phyloP scores from a whole-genome alignment of 176 grass and related monocot species.

The Aegilops umbellulata region DNA sequence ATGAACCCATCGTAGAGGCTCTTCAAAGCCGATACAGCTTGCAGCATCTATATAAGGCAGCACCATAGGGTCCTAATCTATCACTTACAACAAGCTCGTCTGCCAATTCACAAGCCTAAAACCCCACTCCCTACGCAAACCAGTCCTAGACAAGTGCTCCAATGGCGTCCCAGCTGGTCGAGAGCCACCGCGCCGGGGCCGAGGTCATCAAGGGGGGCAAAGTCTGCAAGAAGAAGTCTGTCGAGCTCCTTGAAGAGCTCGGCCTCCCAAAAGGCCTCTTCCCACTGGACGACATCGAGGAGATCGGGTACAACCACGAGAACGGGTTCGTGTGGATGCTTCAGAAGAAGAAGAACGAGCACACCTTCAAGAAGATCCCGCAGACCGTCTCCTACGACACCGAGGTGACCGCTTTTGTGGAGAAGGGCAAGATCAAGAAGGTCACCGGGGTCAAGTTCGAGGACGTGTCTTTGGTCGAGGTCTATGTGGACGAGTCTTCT shows the following conservation, averaged over 20 bases:
- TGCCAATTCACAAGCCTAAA: neutral
- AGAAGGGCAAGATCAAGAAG: neutral
- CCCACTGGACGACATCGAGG: neutral
- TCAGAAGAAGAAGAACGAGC: neutral
- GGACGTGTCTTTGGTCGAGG: neutral
- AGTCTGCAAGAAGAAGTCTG: neutral
- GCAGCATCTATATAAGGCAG: neutral
- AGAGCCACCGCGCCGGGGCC: neutral
- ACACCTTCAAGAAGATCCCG: constrained; percentile 20
- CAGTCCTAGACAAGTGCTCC: neutral
- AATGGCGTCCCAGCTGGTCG: neutral
- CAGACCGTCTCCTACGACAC: neutral
- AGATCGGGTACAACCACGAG: neutral
- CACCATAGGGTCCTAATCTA: neutral
- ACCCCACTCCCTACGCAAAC: too few relatives aligned
- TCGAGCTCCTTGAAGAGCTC: neutral
- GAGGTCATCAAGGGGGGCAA: neutral
- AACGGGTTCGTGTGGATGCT: neutral
- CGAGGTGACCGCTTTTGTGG: neutral
- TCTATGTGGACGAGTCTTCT: neutral
- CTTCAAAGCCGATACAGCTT: neutral
- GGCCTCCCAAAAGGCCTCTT: constrained; percentile 12
- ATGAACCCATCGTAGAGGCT: neutral
- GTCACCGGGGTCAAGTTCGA: neutral
- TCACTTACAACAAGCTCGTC: neutral